Evolutionary conservation across 129 eudicot genomes (phyloP).

Genomic region (Pseudognaphalium luteoalbum): DNA sequence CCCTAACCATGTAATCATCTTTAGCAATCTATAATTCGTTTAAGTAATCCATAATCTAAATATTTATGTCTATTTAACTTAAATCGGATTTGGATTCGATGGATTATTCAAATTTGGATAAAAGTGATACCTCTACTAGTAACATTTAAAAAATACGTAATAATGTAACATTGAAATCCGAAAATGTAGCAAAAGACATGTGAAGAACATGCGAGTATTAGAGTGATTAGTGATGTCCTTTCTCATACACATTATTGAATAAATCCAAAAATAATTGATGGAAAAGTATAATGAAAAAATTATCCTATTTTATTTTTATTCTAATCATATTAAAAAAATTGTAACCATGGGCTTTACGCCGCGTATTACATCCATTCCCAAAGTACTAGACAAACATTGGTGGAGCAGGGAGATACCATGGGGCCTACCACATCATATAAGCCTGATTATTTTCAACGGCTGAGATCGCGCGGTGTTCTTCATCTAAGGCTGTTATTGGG

Average conservation of each 20-base stretch:
- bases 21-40: too few relatives aligned
- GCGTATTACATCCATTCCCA: conserved; percentile 53
- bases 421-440: conserved; percentile 29
- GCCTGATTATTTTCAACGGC: not conserved
- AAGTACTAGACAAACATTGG: conserved; percentile 5
- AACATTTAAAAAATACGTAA: too few relatives aligned
- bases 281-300: not conserved
- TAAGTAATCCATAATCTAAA: too few relatives aligned
- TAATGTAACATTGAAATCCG: not conserved
- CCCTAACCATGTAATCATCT: too few relatives aligned
- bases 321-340: not conserved
- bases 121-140: too few relatives aligned
- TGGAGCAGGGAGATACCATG: conserved; percentile 5
- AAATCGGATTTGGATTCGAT: too few relatives aligned
- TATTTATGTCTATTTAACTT: too few relatives aligned
- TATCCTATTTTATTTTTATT: not conserved
- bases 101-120: too few relatives aligned
- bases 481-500: conserved; percentile 23
- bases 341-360: conserved; percentile 61
- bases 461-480: conserved; percentile 8
- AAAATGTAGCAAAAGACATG: not conserved
- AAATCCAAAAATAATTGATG: not conserved
- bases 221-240: not conserved
- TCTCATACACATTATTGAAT: conserved; percentile 19
- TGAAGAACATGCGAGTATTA: not conserved